Base-by-base conservation (phyloP, 805 yeast species). In the Pichia scutulata region DNA sequence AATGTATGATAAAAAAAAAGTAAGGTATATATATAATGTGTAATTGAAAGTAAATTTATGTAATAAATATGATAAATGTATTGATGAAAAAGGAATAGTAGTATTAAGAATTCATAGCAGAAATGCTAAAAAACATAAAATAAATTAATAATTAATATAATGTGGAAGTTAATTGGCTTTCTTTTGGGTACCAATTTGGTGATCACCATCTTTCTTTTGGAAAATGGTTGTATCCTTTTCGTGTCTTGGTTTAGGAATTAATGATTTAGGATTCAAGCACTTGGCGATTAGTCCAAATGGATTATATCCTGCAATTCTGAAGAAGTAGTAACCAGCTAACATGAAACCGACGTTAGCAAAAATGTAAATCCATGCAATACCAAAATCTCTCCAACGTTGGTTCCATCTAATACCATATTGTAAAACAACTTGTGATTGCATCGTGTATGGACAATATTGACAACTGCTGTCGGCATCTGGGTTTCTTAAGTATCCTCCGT, bases 301-400 rank as follows among this genome's bases (percentile, higher is more conserved):
- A 26, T 36, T 48, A 19, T 46, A n/a, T 16, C 42, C 50, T 21
- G 49, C 44, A 25, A 58, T 57, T 53, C 60, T 56, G 50, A 58
- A 57, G 18, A 45, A 14, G 19, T 48, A 58, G 47, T 57, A 58
- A 19, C 51, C 36, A 24, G 21, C 30, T 19, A 58, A 43, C 61
- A 58, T 58, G 5, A 48, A 41, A 24, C 52, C 44, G 18, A 56
- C 41, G 53, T 83, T 82, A 71, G 81, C 78, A 21, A 65, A 55
- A 51, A 80, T 73, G 65, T 75, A 84, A 41, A 70, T 82, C 70
- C 78, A 76, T 64, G 73, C 71, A 52, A 83, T 69, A 5, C 89
- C 89, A 52, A 83, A 64, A 56, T 84, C 80, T 68, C 89, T 77
- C 88, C 89, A 83, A 47, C 81, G 66, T 50, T 77, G 67, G 39